A percentile compares a stretch with the other conserved stretches of the same genome.
Evolutionary conservation across 257 asterid species (phyloP).

Genomic region (Scutellaria minor): DNA sequence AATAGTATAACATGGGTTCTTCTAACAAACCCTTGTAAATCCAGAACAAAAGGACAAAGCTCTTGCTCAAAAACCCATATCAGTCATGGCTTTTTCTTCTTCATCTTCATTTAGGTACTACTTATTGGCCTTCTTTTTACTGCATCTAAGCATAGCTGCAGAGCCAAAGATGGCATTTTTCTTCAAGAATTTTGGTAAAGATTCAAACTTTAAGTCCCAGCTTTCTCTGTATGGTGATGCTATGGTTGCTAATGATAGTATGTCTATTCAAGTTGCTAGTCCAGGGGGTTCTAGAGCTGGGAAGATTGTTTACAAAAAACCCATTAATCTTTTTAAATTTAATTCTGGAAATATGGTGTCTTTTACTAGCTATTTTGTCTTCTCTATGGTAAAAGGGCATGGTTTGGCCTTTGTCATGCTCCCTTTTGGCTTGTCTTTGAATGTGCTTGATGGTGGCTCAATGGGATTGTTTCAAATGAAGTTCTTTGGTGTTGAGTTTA

Average conservation of each 20-base stretch:
- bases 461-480: slow-evolving; percentile 61
- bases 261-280: slow-evolving; percentile 64
- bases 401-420: slow-evolving; percentile 80
- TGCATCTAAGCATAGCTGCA: slow-evolving; percentile 51
- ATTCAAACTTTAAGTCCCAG: slow-evolving; percentile 58
- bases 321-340: slow-evolving; percentile 55
- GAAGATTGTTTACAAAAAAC: slow-evolving; percentile 55
- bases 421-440: slow-evolving; percentile 55
- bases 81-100: slow-evolving; percentile 55
- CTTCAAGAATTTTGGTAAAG: slow-evolving; percentile 59
- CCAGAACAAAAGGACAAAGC: slow-evolving; percentile 36
- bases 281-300: slow-evolving; percentile 58
- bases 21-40: slow-evolving; percentile 47
- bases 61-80: slow-evolving; percentile 47
- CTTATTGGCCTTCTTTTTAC: slow-evolving; percentile 42
- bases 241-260: slow-evolving; percentile 47
- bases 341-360: slow-evolving; percentile 58
- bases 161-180: slow-evolving; percentile 51
- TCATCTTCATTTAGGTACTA: slow-evolving; percentile 56
- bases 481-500: slow-evolving; percentile 79
- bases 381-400: slow-evolving; percentile 69
- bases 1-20: slow-evolving; percentile 41
- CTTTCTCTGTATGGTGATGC: slow-evolving; percentile 80
- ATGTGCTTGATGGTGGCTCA: slow-evolving; percentile 50
- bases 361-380: slow-evolving; percentile 63